These are phyloP conservation scores for Botrytis sinoallii DNA, from an alignment of 2,329 filamentous ascomycete species.

Conservation along the genomic window DNA sequence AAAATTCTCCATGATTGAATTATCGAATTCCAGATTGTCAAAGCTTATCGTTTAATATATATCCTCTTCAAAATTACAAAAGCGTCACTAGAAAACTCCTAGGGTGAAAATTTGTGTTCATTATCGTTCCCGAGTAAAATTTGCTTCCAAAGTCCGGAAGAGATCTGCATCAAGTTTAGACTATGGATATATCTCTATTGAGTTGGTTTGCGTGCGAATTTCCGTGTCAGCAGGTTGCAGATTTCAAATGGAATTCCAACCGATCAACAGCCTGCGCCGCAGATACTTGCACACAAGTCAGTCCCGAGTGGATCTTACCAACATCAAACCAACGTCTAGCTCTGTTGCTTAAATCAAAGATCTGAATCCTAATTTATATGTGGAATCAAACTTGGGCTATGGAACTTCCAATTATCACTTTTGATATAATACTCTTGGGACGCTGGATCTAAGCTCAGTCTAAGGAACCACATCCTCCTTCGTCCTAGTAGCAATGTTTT, in stretches of 20 bases:
- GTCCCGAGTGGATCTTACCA: background rate
- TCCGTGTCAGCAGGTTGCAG: background rate
- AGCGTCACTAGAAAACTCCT: background rate
- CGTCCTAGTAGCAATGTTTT: rapidly evolving
- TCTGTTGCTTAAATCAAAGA: background rate
- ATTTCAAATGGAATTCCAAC: background rate
- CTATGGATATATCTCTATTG: rapidly evolving
- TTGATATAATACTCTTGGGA: background rate
- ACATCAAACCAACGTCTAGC: background rate
- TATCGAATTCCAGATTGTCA: background rate
- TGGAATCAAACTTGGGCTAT: background rate
- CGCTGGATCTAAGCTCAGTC: background rate
- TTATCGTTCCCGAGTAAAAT: background rate
- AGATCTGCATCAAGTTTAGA: background rate
- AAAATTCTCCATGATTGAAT: rapidly evolving
- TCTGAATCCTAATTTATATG: background rate
- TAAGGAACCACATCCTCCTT: background rate
- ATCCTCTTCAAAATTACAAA: background rate
- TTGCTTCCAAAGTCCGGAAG: background rate
- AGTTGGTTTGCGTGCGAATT: background rate
- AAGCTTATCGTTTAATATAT: rapidly evolving
- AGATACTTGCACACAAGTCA: background rate
- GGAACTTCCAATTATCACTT: background rate
- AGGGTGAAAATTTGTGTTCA: rapidly evolving
- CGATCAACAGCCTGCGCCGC: background rate